These are phyloP conservation scores for Penicillium bialowiezense DNA, from an alignment of 495 filamentous ascomycete species.

Conservation along the genomic window DNA sequence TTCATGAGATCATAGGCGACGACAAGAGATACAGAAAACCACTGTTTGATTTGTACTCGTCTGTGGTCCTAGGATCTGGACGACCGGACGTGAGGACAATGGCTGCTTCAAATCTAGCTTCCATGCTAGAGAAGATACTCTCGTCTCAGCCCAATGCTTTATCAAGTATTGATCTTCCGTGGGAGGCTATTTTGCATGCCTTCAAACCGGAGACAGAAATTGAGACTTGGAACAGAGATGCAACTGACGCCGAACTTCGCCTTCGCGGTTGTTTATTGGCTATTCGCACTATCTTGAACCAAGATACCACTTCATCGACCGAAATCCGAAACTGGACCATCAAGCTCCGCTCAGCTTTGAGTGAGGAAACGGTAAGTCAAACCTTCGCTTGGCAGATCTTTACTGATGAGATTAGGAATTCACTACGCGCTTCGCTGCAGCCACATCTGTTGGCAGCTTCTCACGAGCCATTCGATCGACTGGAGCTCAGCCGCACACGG, in stretches of 20 bases:
- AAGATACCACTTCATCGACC: constrained; percentile 3
- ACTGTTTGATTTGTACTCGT: constrained; percentile 28
- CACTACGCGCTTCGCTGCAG: constrained; percentile 60
- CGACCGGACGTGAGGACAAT: constrained; percentile 29
- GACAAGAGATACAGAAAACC: constrained; percentile 20
- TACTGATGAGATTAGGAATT: constrained; percentile 49
- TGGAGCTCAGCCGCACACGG: constrained; percentile 22
- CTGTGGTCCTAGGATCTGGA: constrained; percentile 27
- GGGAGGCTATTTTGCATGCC: constrained; percentile 19
- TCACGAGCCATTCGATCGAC: constrained; percentile 24
- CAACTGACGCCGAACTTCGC: constrained; percentile 41
- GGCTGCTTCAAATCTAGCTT: constrained; percentile 36
- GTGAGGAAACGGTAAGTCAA: constrained; percentile 42
- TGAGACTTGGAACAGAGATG: constrained; percentile 39
- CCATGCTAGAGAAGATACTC: constrained; percentile 27
- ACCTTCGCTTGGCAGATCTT: too few relatives aligned
- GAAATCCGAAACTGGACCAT: constrained; percentile 31
- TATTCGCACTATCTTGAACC: constrained; percentile 42
- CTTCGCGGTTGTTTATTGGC: constrained; percentile 58
- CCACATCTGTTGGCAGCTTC: constrained; percentile 37
- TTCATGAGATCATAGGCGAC: constrained; percentile 24
- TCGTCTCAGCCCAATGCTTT: constrained; percentile 12
- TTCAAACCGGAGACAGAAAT: constrained; percentile 24
- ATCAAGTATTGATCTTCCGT: constrained; percentile 21
- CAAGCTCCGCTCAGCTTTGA: constrained; percentile 36